Percentiles rank a stretch among this genome's conserved stretches.
Evolutionary conservation across 495 filamentous ascomycete species (phyloP).

Genomic region (Podospora bellae-mahoneyi): DNA sequence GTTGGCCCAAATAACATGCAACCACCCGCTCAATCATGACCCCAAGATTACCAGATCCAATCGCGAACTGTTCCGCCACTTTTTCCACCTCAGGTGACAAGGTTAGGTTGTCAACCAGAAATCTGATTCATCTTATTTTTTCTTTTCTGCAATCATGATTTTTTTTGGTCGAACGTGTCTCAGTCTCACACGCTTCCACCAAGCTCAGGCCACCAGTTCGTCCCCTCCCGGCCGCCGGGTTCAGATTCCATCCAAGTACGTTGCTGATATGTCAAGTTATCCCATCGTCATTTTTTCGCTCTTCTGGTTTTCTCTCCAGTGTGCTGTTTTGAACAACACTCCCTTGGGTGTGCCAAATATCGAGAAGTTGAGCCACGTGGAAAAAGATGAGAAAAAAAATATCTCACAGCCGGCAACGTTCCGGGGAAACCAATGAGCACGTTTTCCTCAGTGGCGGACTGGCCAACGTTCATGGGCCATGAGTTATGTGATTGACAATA

Average conservation of each 20-base stretch:
- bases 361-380: neutral
- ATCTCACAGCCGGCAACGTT: neutral
- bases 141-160: conserved; percentile 2
- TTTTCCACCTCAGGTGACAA: conserved; percentile 6
- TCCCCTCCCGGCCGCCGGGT: conserved; percentile 21
- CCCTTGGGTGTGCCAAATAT: neutral
- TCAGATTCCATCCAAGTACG: neutral
- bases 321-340: neutral
- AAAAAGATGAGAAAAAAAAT: neutral
- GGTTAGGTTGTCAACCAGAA: neutral
- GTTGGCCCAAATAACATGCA: neutral
- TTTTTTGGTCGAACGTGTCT: conserved; percentile 3
- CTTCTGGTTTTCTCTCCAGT: neutral
- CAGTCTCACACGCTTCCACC: conserved; percentile 14
- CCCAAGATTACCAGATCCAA: conserved; percentile 3
- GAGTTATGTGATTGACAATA: neutral
- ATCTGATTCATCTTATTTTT: conserved; percentile 2
- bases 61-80: conserved; percentile 14
- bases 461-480: neutral
- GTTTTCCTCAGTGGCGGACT: neutral
- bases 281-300: neutral
- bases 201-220: conserved; percentile 45
- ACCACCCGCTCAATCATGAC: neutral
- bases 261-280: neutral
- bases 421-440: neutral